phyloP scores from a whole-genome alignment of 139 green algal genomes.

The Coelastrella sp. region DNA sequence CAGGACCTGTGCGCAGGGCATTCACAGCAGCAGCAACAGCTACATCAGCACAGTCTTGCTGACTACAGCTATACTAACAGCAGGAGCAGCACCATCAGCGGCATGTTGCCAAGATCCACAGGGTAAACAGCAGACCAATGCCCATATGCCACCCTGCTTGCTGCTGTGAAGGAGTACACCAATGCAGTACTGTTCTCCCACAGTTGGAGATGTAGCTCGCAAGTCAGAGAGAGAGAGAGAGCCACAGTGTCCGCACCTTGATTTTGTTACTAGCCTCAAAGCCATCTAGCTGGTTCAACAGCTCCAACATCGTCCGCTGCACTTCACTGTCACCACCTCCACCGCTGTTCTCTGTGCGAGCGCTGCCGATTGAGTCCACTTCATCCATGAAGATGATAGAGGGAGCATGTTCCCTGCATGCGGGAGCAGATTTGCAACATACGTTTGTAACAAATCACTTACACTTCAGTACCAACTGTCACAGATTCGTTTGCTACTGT shows the following conservation, averaged over 20 bases:
- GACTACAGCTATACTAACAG: background rate
- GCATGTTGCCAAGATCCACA: too few species aligned
- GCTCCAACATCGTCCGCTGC: constrained; percentile 99
- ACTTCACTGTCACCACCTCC: constrained; percentile 97
- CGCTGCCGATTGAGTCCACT: constrained; percentile 98
- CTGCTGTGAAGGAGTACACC: too few species aligned
- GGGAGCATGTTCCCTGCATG: constrained; percentile 91
- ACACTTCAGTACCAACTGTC: background rate
- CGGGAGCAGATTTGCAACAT: background rate
- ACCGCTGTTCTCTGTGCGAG: constrained; percentile 88
- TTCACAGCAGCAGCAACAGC: background rate
- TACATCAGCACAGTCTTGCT: too few species aligned
- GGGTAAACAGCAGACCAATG: too few species aligned
- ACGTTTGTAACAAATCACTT: background rate
- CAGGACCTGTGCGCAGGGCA: constrained; percentile 81
- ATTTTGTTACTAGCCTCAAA: constrained; percentile 99
- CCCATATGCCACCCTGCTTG: too few species aligned
- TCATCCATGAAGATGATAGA: constrained; percentile 99
- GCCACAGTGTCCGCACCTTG: constrained; percentile 77
- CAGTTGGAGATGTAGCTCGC: too few species aligned
- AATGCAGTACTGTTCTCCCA: too few species aligned
- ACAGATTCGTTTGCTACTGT: background rate
- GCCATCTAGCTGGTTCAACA: constrained; percentile 99
- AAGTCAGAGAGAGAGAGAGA: background rate
- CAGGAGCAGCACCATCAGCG: background rate